Percentiles rank a stretch among this genome's conserved stretches.
phyloP scores from a whole-genome alignment of 2,329 filamentous ascomycete genomes.

The Celoporthe dispersa region DNA sequence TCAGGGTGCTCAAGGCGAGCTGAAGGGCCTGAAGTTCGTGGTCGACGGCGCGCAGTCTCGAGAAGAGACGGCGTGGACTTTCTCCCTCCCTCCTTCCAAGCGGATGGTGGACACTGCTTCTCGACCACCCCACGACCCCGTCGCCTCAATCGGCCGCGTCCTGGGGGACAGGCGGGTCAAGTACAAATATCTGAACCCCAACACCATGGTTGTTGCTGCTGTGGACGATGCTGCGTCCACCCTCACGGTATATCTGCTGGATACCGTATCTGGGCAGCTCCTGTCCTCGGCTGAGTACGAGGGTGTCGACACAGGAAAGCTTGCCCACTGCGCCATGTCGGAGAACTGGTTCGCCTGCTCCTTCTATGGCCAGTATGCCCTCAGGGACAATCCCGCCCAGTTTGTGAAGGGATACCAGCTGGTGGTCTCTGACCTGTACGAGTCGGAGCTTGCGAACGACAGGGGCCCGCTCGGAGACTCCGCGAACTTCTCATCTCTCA shows the following conservation, averaged over 20 bases:
- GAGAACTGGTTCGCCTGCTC: conserved; percentile 97
- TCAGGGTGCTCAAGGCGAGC: conserved; percentile 50
- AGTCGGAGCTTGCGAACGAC: conserved; percentile 82
- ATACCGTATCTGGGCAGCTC: conserved; percentile 82
- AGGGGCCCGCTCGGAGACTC: conserved; percentile 75
- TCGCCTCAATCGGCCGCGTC: conserved; percentile 94
- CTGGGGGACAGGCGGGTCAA: conserved; percentile 89
- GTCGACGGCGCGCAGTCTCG: conserved; percentile 45
- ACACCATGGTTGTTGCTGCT: conserved; percentile 77
- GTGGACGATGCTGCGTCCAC: conserved; percentile 61
- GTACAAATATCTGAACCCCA: conserved; percentile 96
- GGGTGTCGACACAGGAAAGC: conserved; percentile 74
- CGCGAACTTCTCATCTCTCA: conserved; percentile 77
- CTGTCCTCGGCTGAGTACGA: conserved; percentile 72
- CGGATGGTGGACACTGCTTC: conserved; percentile 70
- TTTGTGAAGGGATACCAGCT: conserved; percentile 83
- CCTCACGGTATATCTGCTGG: conserved; percentile 78
- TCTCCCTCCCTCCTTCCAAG: conserved; percentile 68
- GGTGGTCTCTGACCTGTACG: conserved; percentile 85
- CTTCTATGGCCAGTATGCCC: conserved; percentile 67
- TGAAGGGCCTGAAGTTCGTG: conserved; percentile 61
- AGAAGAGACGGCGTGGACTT: conserved; percentile 69
- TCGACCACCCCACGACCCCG: conserved; percentile 76
- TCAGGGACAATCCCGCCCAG: conserved; percentile 58
- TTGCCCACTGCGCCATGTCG: conserved; percentile 77